phyloP scores from a whole-genome alignment of 768 basidiomycete genomes.

The Suillus discolor region DNA sequence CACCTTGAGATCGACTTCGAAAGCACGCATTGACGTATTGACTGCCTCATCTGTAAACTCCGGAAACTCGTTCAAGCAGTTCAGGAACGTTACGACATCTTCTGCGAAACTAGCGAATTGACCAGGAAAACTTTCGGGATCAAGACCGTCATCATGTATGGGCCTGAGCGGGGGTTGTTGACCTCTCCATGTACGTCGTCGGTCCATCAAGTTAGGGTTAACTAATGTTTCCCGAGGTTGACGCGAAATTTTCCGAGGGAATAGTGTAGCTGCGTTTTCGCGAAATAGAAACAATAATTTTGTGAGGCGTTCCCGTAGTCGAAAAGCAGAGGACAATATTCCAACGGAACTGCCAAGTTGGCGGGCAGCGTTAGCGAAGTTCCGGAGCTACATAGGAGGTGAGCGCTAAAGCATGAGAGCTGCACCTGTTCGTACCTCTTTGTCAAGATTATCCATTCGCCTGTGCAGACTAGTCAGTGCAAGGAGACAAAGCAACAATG shows the following conservation, averaged over 20 bases:
- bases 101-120: conserved; percentile 49
- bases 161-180: conserved; percentile 38
- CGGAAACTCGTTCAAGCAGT: conserved; percentile 57
- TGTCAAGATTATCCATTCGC: conserved; percentile 49
- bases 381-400: conserved; percentile 42
- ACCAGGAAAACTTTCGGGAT: conserved; percentile 50
- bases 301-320: conserved; percentile 51
- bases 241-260: conserved; percentile 48
- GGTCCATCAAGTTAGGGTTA: conserved; percentile 38
- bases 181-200: conserved; percentile 33
- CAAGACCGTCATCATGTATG: conserved; percentile 44
- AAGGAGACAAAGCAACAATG: conserved; percentile 7
- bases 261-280: conserved; percentile 59
- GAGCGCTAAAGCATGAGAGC: conserved; percentile 12
- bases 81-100: conserved; percentile 54
- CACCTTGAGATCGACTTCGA: conserved; percentile 56
- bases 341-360: conserved; percentile 59
- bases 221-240: conserved; percentile 41
- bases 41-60: conserved; percentile 57
- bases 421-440: conserved; percentile 37
- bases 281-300: conserved; percentile 54
- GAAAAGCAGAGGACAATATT: conserved; percentile 55
- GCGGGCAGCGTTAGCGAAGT: conserved; percentile 57
- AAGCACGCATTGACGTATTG: conserved; percentile 49
- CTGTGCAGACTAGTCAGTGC: conserved; percentile 27